A percentile compares a stretch with the other conserved stretches of the same genome.
phyloP scores from a whole-genome alignment of 352 stramenopile species.

The Phytopythium vexans region DNA sequence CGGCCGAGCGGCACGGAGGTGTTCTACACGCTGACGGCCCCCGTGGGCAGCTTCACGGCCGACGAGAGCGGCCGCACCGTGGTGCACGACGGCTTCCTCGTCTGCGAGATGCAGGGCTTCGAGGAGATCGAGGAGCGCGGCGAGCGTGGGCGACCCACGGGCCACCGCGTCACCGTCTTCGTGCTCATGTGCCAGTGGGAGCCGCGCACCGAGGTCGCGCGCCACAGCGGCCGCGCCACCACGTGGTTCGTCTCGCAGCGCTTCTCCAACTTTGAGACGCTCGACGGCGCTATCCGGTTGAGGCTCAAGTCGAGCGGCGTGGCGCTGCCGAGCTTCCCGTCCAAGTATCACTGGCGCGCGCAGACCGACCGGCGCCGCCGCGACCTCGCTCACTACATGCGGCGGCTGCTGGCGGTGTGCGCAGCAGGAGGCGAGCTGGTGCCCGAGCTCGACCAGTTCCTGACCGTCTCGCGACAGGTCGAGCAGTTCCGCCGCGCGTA shows the following conservation, averaged over 20 bases:
- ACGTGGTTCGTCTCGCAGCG: conserved; percentile 44
- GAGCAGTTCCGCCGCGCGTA: conserved; percentile 23
- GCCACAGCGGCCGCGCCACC: neutral
- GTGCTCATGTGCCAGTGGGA: conserved; percentile 36
- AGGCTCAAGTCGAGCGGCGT: conserved; percentile 13
- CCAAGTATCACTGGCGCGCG: conserved; percentile 32
- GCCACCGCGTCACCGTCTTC: conserved; percentile 25
- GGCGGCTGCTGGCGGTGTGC: conserved; percentile 30
- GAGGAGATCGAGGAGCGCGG: conserved; percentile 15
- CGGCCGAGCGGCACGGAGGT: conserved; percentile 1
- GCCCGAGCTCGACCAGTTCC: conserved; percentile 40
- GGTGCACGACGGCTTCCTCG: conserved; percentile 28
- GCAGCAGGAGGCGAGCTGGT: conserved; percentile 7
- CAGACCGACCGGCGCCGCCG: conserved; percentile 31
- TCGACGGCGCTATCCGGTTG: conserved; percentile 30
- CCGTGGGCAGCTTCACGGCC: conserved; percentile 12
- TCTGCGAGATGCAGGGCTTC: conserved; percentile 25
- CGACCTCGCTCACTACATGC: conserved; percentile 28
- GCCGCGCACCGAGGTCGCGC: neutral
- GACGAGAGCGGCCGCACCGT: conserved; percentile 21
- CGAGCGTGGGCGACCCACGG: conserved; percentile 4
- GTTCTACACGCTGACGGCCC: conserved; percentile 9
- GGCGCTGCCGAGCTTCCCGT: conserved; percentile 28
- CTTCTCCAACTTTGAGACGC: conserved; percentile 39
- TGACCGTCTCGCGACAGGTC: conserved; percentile 31